A percentile compares a stretch with the other conserved stretches of the same genome.
These are phyloP conservation scores for Holtermanniella nyarrowii DNA, from an alignment of 768 basidiomycete genomes.

Conservation along the genomic window DNA sequence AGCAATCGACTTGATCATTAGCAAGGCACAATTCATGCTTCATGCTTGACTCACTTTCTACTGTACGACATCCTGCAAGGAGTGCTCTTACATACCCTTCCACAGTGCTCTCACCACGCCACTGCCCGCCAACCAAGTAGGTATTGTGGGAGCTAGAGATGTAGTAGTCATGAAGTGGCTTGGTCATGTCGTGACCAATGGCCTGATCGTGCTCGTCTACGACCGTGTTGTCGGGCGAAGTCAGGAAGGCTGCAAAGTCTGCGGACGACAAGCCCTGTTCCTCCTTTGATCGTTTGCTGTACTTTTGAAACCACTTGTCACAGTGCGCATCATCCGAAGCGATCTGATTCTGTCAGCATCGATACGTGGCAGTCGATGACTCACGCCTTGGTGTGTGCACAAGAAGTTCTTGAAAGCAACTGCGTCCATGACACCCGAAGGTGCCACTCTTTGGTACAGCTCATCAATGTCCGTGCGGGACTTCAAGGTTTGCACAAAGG, in stretches of 20 bases:
- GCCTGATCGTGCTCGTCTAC: slow-evolving; percentile 49
- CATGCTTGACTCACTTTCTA: slow-evolving; percentile 58
- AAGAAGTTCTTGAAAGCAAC: background rate
- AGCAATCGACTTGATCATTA: slow-evolving; percentile 70
- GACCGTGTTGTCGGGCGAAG: slow-evolving; percentile 64
- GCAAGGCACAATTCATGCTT: background rate
- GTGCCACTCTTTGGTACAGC: background rate
- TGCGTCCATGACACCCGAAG: background rate
- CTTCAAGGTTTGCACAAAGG: slow-evolving; percentile 4
- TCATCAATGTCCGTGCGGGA: background rate
- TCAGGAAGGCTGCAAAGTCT: slow-evolving; percentile 66
- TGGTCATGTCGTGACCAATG: slow-evolving; percentile 74
- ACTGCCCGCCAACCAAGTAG: slow-evolving; percentile 45
- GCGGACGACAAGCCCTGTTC: slow-evolving; percentile 43
- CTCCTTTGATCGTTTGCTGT: slow-evolving; percentile 16
- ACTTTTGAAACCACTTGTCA: background rate
- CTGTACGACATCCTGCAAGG: slow-evolving; percentile 80
- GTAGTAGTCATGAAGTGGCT: slow-evolving; percentile 75
- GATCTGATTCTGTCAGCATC: slow-evolving; percentile 11
- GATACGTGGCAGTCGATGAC: slow-evolving; percentile 23
- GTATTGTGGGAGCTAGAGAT: slow-evolving; percentile 81
- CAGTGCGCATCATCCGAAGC: no score
- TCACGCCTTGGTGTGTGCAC: slow-evolving; percentile 1
- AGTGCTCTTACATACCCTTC: slow-evolving; percentile 89
- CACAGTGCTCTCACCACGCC: slow-evolving; percentile 66